Evolutionary conservation across 139 green algal species (phyloP).

Genomic region (Chara braunii): DNA sequence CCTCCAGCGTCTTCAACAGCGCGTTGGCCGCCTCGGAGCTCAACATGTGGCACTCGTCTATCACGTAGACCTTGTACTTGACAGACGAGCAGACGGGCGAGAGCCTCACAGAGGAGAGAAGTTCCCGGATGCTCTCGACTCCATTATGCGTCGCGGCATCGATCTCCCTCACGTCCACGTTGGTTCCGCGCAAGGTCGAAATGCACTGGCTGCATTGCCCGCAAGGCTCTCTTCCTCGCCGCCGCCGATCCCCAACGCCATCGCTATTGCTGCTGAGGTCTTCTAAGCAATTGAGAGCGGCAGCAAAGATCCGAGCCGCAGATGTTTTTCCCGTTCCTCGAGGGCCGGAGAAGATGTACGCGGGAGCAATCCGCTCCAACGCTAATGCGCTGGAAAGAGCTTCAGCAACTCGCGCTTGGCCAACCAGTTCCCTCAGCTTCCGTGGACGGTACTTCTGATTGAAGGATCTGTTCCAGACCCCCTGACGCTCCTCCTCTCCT

Average conservation of each 20-base stretch:
- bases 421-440: slow-evolving; percentile 9
- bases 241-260: too few species aligned
- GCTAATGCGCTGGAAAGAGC: background rate
- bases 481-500: too few species aligned
- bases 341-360: slow-evolving; percentile 7
- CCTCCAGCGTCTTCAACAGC: slow-evolving; percentile 27
- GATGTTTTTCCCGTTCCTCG: slow-evolving; percentile 7
- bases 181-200: background rate
- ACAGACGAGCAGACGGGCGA: background rate
- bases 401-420: background rate
- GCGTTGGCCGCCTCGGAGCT: slow-evolving; percentile 14
- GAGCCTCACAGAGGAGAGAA: background rate
- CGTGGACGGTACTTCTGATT: slow-evolving; percentile 5
- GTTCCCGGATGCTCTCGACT: slow-evolving; percentile 4
- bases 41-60: slow-evolving; percentile 34
- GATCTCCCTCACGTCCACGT: slow-evolving; percentile 3
- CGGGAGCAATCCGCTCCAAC: background rate
- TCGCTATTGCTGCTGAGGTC: too few species aligned
- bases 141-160: slow-evolving; percentile 15
- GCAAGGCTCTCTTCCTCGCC: background rate
- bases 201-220: background rate
- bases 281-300: slow-evolving; percentile 6
- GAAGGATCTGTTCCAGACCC: background rate
- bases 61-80: slow-evolving; percentile 29
- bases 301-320: slow-evolving; percentile 2